Evolutionary conservation across 805 yeast genomes (phyloP), one percentile per base, ranked within the genome.

Genomic region (Nakazawaea molendinolei): DNA sequence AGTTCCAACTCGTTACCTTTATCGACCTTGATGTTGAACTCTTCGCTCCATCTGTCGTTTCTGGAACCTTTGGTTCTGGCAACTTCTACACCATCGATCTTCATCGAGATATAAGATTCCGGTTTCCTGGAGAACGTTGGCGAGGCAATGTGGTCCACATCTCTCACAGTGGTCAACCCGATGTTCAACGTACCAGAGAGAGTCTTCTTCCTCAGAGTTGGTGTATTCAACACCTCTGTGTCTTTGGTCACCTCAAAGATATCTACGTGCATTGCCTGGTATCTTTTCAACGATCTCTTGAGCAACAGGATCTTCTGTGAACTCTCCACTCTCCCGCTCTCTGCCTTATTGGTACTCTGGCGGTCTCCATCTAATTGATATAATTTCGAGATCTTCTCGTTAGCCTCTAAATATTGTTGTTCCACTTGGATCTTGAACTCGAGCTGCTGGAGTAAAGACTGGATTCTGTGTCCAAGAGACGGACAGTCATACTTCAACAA

Each of bases 371-470:
- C 97, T 57, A 82, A 71, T 51, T 80, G 80, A 55, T 92, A 92
- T 36, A 92, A 72, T 47, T 79, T 84, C 19, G 83, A 79, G 52
- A 92, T 74, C 56, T 90, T 92, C 44, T 86, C 94, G 47, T 87
- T 87, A 5, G 97, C 97, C 45, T 80, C 90, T 49, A 80, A 79
- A 59, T 90, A 92, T 59, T 92, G 95, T 48, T 85, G 78, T 56
- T 92, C 99, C 25, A 90, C 95, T 52, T 90, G 92, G 31, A 90
- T 69, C 59, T 92, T 92, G 58, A 90, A 87, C 54, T 89, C 95
- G 41, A 92, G 68, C 58, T 87, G 95, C 60, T 89, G 97, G 38
- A 90, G 71, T 97, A 92, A 89, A 49, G 85, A 79, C 59, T 86
- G 96, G 51, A 92, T 92, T 44, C 92, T 75, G 50, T 92, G 96